Evolutionary conservation across 441 rosid species (phyloP).

Genomic region (Erodium chrysanthum): DNA sequence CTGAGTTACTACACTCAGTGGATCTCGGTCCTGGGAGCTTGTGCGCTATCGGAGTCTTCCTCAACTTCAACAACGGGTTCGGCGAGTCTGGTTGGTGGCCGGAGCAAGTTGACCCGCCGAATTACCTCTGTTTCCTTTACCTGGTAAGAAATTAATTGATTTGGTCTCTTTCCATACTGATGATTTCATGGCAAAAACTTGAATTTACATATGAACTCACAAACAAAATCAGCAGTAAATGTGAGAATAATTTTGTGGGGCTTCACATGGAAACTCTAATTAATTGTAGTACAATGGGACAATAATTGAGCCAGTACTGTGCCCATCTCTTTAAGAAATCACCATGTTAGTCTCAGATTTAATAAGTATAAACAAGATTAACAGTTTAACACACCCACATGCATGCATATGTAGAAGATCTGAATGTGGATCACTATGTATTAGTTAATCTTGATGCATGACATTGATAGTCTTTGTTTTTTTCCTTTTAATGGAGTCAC

Average conservation of each 20-base stretch:
- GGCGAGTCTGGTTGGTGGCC: not conserved
- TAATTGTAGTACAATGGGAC: not conserved
- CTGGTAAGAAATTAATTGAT: not conserved
- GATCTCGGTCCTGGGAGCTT: no score
- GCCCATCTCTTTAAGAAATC: not conserved
- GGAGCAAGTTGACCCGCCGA: not conserved
- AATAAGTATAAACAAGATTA: not conserved
- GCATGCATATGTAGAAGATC: not conserved
- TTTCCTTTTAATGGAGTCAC: not conserved
- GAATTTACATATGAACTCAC: not conserved
- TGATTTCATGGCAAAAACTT: not conserved
- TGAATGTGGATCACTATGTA: not conserved
- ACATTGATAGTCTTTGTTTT: not conserved
- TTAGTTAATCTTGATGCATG: not conserved
- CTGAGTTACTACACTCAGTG: no score
- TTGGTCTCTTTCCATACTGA: not conserved
- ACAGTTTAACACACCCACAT: not conserved
- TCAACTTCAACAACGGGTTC: no score
- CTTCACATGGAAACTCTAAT: not conserved
- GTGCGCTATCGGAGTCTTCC: no score
- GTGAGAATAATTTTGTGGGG: not conserved
- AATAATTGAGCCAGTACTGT: not conserved
- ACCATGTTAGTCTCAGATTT: not conserved
- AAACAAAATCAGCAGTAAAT: not conserved
- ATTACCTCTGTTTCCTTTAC: not conserved